A percentile compares a stretch with the other conserved stretches of the same genome.
Evolutionary conservation across 768 basidiomycete genomes (phyloP).

Genomic region (Lactarius pseudohatsudake): DNA sequence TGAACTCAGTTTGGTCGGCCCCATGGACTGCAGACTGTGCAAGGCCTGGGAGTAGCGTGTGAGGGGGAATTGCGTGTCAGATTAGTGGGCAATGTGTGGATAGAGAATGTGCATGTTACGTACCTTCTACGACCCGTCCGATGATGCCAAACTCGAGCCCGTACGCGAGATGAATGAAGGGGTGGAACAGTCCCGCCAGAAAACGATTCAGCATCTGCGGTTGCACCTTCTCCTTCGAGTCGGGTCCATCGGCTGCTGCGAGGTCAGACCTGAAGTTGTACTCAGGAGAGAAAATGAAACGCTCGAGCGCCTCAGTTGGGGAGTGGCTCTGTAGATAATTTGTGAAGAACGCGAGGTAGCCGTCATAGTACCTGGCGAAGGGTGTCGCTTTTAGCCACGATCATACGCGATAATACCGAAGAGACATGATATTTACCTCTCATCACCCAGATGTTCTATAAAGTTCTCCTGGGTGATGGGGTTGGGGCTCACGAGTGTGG

Average conservation of each 20-base stretch:
- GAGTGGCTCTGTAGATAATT: constrained; percentile 42
- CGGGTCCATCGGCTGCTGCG: constrained; percentile 25
- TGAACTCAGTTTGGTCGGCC: constrained; percentile 38
- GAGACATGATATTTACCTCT: constrained; percentile 42
- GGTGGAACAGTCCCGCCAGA: constrained; percentile 56
- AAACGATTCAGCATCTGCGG: constrained; percentile 59
- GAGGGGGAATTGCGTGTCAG: too few relatives aligned
- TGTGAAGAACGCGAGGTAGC: constrained; percentile 60
- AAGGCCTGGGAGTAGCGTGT: constrained; percentile 42
- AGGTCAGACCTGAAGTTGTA: constrained; percentile 44
- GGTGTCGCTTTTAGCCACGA: neutral
- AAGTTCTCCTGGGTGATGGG: constrained; percentile 49
- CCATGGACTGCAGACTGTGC: constrained; percentile 54
- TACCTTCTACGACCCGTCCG: constrained; percentile 63
- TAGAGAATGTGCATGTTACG: neutral
- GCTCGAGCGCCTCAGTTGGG: constrained; percentile 47
- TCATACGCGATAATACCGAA: neutral
- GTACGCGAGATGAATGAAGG: constrained; percentile 61
- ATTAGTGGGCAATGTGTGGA: neutral
- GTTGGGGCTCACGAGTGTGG: constrained; percentile 44
- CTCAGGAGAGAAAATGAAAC: constrained; percentile 55
- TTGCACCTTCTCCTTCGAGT: constrained; percentile 32
- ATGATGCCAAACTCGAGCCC: constrained; percentile 61
- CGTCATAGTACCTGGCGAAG: constrained; percentile 50
- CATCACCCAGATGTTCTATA: constrained; percentile 55